phyloP scores from a whole-genome alignment of 306 rosid species.

The Argentina anserina region DNA sequence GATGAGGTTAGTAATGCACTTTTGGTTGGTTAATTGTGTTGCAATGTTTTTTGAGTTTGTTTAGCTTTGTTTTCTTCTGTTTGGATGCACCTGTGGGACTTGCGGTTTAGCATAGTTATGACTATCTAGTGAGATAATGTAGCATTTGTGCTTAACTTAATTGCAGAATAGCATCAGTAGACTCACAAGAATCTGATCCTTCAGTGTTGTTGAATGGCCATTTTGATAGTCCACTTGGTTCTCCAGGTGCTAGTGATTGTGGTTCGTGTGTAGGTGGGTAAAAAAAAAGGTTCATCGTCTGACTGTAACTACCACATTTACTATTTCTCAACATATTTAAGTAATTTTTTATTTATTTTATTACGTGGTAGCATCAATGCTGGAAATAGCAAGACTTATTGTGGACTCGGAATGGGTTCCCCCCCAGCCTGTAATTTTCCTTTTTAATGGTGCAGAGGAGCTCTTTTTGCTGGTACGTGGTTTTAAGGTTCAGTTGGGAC shows the following conservation, averaged over 20 bases:
- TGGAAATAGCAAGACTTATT: conserved; percentile 81
- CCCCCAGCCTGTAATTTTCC: conserved; percentile 71
- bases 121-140: neutral
- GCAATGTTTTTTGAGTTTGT: neutral
- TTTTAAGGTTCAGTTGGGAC: conserved; percentile 20
- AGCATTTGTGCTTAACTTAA: conserved; percentile 28
- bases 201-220: conserved; percentile 87
- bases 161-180: conserved; percentile 64
- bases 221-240: conserved; percentile 91
- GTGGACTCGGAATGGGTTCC: conserved; percentile 89
- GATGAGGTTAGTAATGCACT: conserved; percentile 54
- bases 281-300: conserved; percentile 12
- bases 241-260: conserved; percentile 97
- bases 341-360: conserved; percentile 5
- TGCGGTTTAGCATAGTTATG: neutral
- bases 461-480: conserved; percentile 89
- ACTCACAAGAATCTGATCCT: conserved; percentile 65
- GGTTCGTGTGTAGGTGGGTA: conserved; percentile 97
- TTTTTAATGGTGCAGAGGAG: conserved; percentile 98
- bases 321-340: conserved; percentile 12
- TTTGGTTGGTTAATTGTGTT: neutral
- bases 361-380: conserved; percentile 65
- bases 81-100: neutral
- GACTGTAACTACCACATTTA: conserved; percentile 15
- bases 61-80: neutral